Evolutionary conservation across 1,139 yeast species (phyloP).

Genomic region (Debaryomyces coudertii): DNA sequence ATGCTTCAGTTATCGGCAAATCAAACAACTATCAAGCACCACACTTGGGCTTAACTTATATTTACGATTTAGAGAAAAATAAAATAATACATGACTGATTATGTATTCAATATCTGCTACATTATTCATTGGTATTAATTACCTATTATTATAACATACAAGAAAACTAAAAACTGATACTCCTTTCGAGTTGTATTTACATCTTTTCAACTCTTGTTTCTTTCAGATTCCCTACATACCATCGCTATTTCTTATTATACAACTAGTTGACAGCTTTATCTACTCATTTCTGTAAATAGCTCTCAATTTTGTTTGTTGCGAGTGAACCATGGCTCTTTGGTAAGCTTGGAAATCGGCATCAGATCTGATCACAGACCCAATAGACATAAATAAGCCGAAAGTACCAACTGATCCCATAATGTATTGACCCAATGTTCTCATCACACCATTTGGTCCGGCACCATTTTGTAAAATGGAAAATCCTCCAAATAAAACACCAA

Average conservation of each 20-base stretch:
- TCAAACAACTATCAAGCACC: slow-evolving; percentile 34
- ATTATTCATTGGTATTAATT: slow-evolving; percentile 1
- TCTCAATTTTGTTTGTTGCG: slow-evolving; percentile 42
- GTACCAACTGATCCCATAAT: slow-evolving; percentile 97
- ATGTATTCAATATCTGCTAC: neutral
- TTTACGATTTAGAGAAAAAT: slow-evolving; percentile 32
- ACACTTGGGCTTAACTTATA: slow-evolving; percentile 47
- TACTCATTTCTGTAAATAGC: slow-evolving; percentile 28
- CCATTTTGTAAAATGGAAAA: slow-evolving; percentile 90
- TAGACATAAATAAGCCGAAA: slow-evolving; percentile 93
- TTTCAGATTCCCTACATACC: slow-evolving; percentile 3
- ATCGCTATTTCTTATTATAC: slow-evolving; percentile 6
- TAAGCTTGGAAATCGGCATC: slow-evolving; percentile 53
- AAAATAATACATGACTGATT: slow-evolving; percentile 9
- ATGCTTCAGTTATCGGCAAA: slow-evolving; percentile 26
- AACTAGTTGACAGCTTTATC: slow-evolving; percentile 1
- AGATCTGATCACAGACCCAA: slow-evolving; percentile 90
- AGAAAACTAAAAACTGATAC: neutral
- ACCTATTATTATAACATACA: slow-evolving; percentile 8
- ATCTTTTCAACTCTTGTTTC: slow-evolving; percentile 2
- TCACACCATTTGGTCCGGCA: slow-evolving; percentile 97
- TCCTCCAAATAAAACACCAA: slow-evolving; percentile 93
- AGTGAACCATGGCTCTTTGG: slow-evolving; percentile 39
- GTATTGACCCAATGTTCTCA: slow-evolving; percentile 95
- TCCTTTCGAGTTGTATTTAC: slow-evolving; percentile 4